These are phyloP conservation scores for Diaporthe citriasiana DNA, from an alignment of 2,329 filamentous ascomycete genomes.

Conservation along the genomic window DNA sequence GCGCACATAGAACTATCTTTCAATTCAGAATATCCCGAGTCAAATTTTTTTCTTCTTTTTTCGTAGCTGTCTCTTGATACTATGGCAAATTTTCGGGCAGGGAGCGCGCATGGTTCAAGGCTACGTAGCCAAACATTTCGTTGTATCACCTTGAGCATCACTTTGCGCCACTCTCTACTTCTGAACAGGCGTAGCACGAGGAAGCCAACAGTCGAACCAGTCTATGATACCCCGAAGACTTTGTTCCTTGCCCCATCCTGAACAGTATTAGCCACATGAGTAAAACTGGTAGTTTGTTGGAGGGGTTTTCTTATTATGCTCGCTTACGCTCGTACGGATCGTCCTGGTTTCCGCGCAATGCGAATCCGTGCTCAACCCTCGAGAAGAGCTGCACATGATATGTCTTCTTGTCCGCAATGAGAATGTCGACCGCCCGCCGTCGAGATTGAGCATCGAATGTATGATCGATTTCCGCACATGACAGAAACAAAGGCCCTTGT, in stretches of 20 bases:
- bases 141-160: too few species aligned
- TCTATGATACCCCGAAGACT: conserved; percentile 42
- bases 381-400: conserved; percentile 76
- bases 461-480: conserved; percentile 60
- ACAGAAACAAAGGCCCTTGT: conserved; percentile 59
- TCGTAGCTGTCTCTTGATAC: too few species aligned
- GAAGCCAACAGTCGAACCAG: conserved; percentile 30
- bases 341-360: conserved; percentile 66
- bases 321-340: conserved; percentile 56
- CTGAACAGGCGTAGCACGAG: rapidly evolving
- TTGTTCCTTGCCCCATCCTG: conserved; percentile 51
- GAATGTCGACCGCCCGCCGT: conserved; percentile 58
- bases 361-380: conserved; percentile 74
- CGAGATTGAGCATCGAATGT: conserved; percentile 57
- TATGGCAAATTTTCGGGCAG: neutral
- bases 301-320: neutral
- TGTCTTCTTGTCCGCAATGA: conserved; percentile 56
- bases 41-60: neutral
- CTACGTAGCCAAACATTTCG: too few species aligned
- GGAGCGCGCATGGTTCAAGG: too few species aligned
- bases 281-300: rapidly evolving
- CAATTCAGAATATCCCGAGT: neutral
- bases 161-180: too few species aligned
- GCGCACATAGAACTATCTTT: too few species aligned
- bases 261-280: neutral